A percentile compares a stretch with the other conserved stretches of the same genome.
phyloP scores from a whole-genome alignment of 805 yeast species.

The Hanseniaspora vineae region DNA sequence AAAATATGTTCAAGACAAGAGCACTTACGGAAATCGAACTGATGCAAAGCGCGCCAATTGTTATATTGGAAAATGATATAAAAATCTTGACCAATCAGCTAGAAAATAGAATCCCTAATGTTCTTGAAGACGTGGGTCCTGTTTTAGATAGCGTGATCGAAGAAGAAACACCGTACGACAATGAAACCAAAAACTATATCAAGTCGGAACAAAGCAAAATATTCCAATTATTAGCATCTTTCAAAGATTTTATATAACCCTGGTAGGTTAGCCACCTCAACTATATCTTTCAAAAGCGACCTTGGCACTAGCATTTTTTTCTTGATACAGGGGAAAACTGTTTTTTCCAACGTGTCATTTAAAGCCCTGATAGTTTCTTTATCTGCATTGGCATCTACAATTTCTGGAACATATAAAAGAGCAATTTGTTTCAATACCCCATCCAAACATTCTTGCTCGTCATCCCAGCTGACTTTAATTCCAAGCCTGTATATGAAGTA shows the following conservation, averaged over 20 bases:
- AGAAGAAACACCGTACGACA: background rate
- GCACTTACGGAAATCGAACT: constrained; percentile 1
- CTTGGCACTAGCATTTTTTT: constrained; percentile 53
- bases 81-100: constrained; percentile 1
- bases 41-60: constrained; percentile 1
- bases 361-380: constrained; percentile 19
- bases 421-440: constrained; percentile 61
- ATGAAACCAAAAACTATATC: background rate
- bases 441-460: constrained; percentile 56
- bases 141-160: constrained; percentile 1
- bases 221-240: constrained; percentile 43
- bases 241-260: constrained; percentile 88
- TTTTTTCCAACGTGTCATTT: constrained; percentile 36
- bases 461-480: constrained; percentile 44
- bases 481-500: constrained; percentile 53
- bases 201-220: constrained; percentile 2
- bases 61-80: constrained; percentile 4
- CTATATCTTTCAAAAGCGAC: constrained; percentile 37
- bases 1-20: constrained; percentile 2
- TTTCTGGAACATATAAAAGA: constrained; percentile 56
- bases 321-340: constrained; percentile 54
- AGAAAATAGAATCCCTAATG: constrained; percentile 4
- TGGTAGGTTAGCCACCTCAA: constrained; percentile 84
- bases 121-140: constrained; percentile 4
- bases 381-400: constrained; percentile 17